Base-by-base conservation (phyloP, 805 yeast species). In the Yamadazyma endophytica region DNA sequence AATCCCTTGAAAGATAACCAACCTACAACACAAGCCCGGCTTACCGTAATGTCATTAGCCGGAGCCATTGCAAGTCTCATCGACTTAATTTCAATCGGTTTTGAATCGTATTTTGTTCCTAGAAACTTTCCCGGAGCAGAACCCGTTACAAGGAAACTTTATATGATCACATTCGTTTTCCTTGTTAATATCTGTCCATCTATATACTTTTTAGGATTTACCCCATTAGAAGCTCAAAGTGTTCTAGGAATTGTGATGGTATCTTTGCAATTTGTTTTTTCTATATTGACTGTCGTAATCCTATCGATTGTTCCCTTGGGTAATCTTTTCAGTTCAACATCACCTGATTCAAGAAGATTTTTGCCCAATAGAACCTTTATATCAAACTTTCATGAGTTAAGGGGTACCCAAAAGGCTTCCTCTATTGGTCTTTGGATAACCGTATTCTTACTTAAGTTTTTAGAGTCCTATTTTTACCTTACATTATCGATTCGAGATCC, bases 391-490 rank as follows among this genome's bases (percentile, higher is more conserved):
- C 73, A 74, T 33, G 46, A 54, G 14, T 59, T 83, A 7, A 54
- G 50, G 11, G 81, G 81, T 0, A 67, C 75, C 24, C 75, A 76
- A 32, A 59, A 60, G 27, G 58, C 77, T 36, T 73, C 86, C 3
- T 84, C 94, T 0, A 68, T 72, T 49, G 79, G 82, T 0, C 56
- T 85, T 36, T 82, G 94, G 88, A 23, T 73, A 13, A 70, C 75
- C 1, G 81, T 85, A 0, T 82, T 83, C 42, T 41, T 68, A 6
- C 77, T 84, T 3, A 85, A 85, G 49, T 77, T 79, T 42, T 50
- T 75, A 14, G 95, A 85, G 51, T 84, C 94, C 0, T 85, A 85
- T 52, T 82, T 82, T 54, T 85, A 82, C 44, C 58, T 85, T 40
- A 79, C 89, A 0, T 58, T 82, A 29, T 80, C 92, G 3, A 57